These are phyloP conservation scores for Backusella macrospora DNA, from an alignment of 192 early-diverging fungal species.

Conservation along the genomic window DNA sequence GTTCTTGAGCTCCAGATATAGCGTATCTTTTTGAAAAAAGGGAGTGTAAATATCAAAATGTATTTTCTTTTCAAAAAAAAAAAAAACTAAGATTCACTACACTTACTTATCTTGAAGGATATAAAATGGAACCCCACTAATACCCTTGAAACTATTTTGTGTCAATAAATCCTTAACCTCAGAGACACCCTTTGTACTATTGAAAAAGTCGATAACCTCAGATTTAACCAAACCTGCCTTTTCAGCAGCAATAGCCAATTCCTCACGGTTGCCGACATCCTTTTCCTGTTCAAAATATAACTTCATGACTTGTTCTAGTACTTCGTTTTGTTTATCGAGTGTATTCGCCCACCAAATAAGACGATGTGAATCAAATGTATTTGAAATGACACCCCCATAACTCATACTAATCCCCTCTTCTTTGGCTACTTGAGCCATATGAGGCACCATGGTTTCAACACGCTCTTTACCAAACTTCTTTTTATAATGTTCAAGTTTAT, in stretches of 20 bases:
- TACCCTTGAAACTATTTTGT: slow-evolving; percentile 44
- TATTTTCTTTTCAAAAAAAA: no score
- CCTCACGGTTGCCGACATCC: slow-evolving; percentile 64
- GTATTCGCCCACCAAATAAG: slow-evolving; percentile 60
- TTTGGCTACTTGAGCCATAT: slow-evolving; percentile 57
- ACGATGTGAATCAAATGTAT: slow-evolving; percentile 68
- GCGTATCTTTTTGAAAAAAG: slow-evolving; percentile 24
- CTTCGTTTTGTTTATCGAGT: slow-evolving; percentile 55
- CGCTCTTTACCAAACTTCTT: slow-evolving; percentile 68
- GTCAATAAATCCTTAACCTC: slow-evolving; percentile 54
- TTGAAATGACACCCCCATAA: slow-evolving; percentile 66
- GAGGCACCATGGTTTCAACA: slow-evolving; percentile 52
- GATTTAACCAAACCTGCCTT: slow-evolving; percentile 61
- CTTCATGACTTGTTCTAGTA: slow-evolving; percentile 63
- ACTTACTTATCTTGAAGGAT: slow-evolving; percentile 63
- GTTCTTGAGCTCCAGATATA: slow-evolving; percentile 71
- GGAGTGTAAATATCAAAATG: not conserved
- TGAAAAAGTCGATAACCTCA: slow-evolving; percentile 53
- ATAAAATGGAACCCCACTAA: slow-evolving; percentile 75
- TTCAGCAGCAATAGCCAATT: slow-evolving; percentile 58
- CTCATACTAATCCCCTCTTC: slow-evolving; percentile 68
- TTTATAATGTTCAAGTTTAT: slow-evolving; percentile 59
- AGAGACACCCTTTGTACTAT: slow-evolving; percentile 54
- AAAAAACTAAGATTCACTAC: no score
- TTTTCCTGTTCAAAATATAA: slow-evolving; percentile 75